A percentile compares a stretch with the other conserved stretches of the same genome.
Conservation (phyloP, 352 stramenopile species). For the Phytophthora pseudosyringae region DNA sequence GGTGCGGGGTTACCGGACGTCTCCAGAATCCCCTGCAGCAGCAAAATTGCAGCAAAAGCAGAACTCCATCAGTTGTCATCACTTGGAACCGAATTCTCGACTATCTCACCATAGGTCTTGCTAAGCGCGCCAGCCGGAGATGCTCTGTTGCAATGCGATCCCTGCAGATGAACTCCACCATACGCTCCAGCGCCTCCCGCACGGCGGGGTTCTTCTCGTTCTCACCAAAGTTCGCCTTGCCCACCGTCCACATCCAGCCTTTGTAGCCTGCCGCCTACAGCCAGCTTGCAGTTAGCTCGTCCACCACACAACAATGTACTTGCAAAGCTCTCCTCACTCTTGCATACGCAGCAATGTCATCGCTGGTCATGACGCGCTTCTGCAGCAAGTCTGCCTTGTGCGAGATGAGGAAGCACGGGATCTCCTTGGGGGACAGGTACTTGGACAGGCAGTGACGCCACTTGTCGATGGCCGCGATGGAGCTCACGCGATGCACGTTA, state of each 20-base stretch:
- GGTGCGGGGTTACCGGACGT: conserved; percentile 36
- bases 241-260: conserved; percentile 89
- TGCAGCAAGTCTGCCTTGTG: conserved; percentile 87
- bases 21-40: conserved; percentile 55
- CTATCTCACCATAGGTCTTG: conserved; percentile 31
- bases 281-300: background rate
- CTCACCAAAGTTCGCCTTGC: conserved; percentile 75
- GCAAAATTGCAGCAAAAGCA: background rate
- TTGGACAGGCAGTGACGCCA: conserved; percentile 78
- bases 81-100: background rate
- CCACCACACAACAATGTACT: background rate
- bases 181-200: conserved; percentile 72
- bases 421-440: conserved; percentile 77
- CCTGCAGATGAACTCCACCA: conserved; percentile 68
- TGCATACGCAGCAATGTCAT: conserved; percentile 85
- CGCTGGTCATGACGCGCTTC: conserved; percentile 87
- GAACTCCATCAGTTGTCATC: conserved; percentile 1
- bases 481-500: conserved; percentile 89
- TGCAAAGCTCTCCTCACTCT: conserved; percentile 26
- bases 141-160: conserved; percentile 45
- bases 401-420: conserved; percentile 79
- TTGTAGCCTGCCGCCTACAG: conserved; percentile 68
- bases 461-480: conserved; percentile 85
- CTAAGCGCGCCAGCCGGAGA: conserved; percentile 34
- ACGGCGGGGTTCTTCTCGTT: conserved; percentile 84